Evolutionary conservation across 163 green algal genomes (phyloP).

Genomic region (Chlamydomonas reinhardtii): DNA sequence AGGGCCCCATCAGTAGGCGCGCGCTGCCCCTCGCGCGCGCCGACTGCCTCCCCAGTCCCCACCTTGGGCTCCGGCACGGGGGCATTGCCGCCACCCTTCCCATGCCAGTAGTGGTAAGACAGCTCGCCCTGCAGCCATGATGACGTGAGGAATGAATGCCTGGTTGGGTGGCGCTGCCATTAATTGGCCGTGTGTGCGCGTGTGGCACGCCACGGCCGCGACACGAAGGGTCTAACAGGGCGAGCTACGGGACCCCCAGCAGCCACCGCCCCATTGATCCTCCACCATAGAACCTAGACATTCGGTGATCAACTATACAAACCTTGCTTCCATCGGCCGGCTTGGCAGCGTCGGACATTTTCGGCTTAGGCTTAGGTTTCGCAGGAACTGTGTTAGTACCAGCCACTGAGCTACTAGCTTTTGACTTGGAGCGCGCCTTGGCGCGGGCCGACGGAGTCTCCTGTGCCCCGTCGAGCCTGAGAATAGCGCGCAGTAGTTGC

Average conservation of each 20-base stretch:
- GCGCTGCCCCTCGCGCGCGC: no score
- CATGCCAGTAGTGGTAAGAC: conserved; percentile 33
- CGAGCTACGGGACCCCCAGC: no score
- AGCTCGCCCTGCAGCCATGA: conserved; percentile 9
- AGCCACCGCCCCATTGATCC: neutral
- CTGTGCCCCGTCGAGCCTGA: neutral
- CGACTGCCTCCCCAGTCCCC: neutral
- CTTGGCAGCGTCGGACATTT: neutral
- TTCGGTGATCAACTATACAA: neutral
- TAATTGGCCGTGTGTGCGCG: no score
- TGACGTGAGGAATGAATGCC: neutral
- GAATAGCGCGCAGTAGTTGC: conserved; percentile 13
- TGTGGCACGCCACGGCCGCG: no score
- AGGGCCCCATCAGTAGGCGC: no score
- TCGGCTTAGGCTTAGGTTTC: neutral
- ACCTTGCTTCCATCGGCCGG: neutral
- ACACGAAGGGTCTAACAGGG: no score
- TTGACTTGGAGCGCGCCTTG: neutral
- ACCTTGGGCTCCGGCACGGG: conserved; percentile 31
- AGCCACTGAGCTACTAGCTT: neutral
- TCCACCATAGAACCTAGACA: no score
- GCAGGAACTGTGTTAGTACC: no score
- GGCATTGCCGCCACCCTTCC: conserved; percentile 2
- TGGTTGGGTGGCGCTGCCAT: no score
- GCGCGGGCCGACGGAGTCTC: neutral